phyloP scores from a whole-genome alignment of 257 asterid species.

The Solanum sitiens region DNA sequence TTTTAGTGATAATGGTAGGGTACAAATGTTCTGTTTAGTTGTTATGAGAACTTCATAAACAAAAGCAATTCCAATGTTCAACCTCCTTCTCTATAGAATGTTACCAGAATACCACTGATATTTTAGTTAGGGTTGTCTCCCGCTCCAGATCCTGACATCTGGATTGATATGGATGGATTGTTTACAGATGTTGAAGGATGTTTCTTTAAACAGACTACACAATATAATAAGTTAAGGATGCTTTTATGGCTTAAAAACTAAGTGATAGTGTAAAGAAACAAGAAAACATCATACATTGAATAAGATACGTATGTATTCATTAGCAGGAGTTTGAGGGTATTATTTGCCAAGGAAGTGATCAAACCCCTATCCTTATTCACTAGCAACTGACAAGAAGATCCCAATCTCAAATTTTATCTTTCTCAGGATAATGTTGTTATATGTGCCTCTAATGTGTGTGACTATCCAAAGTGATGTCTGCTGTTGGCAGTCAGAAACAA shows the following conservation, averaged over 20 bases:
- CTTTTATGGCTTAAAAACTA: not conserved
- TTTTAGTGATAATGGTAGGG: too few species aligned
- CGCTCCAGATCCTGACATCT: not conserved
- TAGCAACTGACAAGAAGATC: not conserved
- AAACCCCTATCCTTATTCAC: not conserved
- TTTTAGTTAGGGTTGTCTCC: not conserved
- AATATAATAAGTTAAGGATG: not conserved
- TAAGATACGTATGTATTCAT: not conserved
- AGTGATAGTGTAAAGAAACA: not conserved
- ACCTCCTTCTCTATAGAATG: not conserved
- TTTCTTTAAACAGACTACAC: not conserved
- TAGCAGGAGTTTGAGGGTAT: not conserved
- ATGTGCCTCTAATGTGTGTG: not conserved
- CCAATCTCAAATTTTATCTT: not conserved
- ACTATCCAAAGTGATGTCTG: not conserved
- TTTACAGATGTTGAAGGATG: not conserved
- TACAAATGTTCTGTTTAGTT: too few species aligned
- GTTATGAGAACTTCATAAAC: too few species aligned
- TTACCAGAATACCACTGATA: not conserved
- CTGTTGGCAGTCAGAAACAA: not conserved
- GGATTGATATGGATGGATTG: not conserved
- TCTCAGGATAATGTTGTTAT: not conserved
- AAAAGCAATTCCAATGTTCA: not conserved
- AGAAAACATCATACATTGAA: not conserved
- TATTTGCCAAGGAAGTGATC: not conserved